Evolutionary conservation across 768 basidiomycete species (phyloP).

Genomic region (Mycena rebaudengoi): DNA sequence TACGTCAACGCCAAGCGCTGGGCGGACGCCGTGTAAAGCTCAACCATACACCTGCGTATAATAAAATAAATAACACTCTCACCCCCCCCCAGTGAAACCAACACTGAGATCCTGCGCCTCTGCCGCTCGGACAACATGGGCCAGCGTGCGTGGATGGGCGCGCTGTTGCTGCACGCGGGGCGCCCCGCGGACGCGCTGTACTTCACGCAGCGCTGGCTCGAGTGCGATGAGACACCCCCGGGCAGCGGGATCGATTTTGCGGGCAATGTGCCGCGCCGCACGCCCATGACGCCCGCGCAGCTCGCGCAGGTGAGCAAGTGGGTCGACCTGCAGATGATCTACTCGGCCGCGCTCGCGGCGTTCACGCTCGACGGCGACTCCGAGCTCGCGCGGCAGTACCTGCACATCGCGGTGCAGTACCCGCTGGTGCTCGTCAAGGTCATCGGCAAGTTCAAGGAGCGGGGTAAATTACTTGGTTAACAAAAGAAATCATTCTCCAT

Average conservation of each 20-base stretch:
- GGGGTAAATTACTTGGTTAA: conserved; percentile 37
- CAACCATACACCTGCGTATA: not conserved
- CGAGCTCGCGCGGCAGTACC: conserved; percentile 47
- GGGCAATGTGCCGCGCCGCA: conserved; percentile 30
- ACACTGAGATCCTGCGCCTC: conserved; percentile 52
- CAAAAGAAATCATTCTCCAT: not conserved
- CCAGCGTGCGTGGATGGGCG: conserved; percentile 47
- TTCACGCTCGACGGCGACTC: conserved; percentile 53
- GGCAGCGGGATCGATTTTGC: conserved; percentile 39
- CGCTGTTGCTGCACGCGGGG: conserved; percentile 43
- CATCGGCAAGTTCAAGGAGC: conserved; percentile 44
- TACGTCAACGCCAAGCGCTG: conserved; percentile 44
- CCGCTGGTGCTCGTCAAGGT: conserved; percentile 49
- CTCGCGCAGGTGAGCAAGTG: conserved; percentile 15
- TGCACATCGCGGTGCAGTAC: conserved; percentile 45
- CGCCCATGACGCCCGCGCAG: conserved; percentile 27
- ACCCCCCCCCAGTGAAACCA: conserved; percentile 38
- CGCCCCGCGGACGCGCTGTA: conserved; percentile 49
- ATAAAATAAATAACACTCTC: not conserved
- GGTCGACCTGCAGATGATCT: conserved; percentile 30
- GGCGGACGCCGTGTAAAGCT: conserved; percentile 43
- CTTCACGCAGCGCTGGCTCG: conserved; percentile 45
- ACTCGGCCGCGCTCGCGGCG: conserved; percentile 52
- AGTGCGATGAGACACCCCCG: conserved; percentile 21
- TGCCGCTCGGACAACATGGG: conserved; percentile 52